Conservation (phyloP, 106 monocot species). For the Dioscorea dumetorum region DNA sequence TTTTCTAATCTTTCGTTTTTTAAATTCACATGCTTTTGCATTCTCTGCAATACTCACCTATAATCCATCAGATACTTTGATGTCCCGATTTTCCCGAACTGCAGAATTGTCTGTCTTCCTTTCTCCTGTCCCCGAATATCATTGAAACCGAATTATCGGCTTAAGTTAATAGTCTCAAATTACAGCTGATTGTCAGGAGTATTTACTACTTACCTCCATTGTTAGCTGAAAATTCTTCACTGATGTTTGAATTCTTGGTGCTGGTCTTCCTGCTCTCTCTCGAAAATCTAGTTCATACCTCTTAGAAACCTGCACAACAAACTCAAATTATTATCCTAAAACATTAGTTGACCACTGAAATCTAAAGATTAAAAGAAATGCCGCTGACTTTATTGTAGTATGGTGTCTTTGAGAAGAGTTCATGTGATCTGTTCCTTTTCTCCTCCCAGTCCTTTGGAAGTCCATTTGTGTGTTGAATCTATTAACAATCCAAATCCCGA, state of each 20-base stretch:
- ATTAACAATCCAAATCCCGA: background rate
- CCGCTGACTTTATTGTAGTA: constrained; percentile 62
- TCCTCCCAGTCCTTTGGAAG: constrained; percentile 72
- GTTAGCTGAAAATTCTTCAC: constrained; percentile 91
- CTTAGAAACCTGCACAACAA: constrained; percentile 34
- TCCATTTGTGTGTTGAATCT: constrained; percentile 77
- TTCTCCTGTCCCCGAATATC: constrained; percentile 37
- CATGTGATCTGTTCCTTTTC: constrained; percentile 45
- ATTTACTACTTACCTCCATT: constrained; percentile 51
- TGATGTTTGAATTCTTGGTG: constrained; percentile 56
- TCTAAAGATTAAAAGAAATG: background rate
- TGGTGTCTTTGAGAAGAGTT: constrained; percentile 63
- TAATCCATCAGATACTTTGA: constrained; percentile 80
- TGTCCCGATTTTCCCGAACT: constrained; percentile 73
- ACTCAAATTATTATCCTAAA: background rate
- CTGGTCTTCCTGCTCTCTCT: constrained; percentile 57
- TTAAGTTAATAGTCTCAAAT: background rate
- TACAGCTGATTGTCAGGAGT: background rate
- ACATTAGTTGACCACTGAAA: background rate
- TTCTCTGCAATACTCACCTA: constrained; percentile 30
- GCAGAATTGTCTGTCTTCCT: constrained; percentile 63
- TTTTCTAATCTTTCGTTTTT: background rate
- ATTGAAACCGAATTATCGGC: background rate
- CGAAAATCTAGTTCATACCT: constrained; percentile 86
- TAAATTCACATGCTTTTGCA: too few species aligned